Evolutionary conservation across 1,284 basidiomycete species (phyloP).

Genomic region (Butyriboletus appendiculatus): DNA sequence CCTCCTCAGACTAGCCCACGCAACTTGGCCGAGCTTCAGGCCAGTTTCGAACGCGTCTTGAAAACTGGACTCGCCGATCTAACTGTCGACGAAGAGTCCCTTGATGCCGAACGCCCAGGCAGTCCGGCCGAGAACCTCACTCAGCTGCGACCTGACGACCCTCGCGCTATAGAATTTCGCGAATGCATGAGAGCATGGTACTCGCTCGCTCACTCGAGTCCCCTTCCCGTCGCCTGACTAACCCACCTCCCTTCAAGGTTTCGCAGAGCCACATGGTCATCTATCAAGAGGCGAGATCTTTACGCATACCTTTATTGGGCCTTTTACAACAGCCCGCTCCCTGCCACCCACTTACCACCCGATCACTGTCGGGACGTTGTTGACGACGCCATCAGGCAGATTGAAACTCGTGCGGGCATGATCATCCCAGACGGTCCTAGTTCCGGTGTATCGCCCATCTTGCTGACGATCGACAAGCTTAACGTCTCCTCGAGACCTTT

Average conservation of each 20-base stretch:
- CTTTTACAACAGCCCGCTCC: conserved; percentile 69
- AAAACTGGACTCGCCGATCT: conserved; percentile 56
- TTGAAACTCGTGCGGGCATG: conserved; percentile 76
- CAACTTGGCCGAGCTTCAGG: conserved; percentile 55
- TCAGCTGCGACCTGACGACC: conserved; percentile 61
- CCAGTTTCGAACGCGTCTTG: conserved; percentile 60
- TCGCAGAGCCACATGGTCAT: conserved; percentile 71
- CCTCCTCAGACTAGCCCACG: conserved; percentile 49
- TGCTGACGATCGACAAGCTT: conserved; percentile 81
- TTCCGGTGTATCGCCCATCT: conserved; percentile 56
- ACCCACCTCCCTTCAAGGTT: conserved; percentile 51
- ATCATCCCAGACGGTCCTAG: conserved; percentile 65
- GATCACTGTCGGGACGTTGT: conserved; percentile 50
- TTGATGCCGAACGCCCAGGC: conserved; percentile 51
- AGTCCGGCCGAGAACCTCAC: conserved; percentile 62
- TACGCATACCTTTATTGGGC: conserved; percentile 85
- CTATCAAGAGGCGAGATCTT: conserved; percentile 66
- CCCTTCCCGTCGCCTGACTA: not conserved
- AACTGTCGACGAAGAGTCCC: conserved; percentile 57
- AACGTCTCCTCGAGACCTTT: conserved; percentile 72
- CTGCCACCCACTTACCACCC: conserved; percentile 48
- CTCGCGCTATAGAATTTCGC: conserved; percentile 76
- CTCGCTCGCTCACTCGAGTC: conserved; percentile 1
- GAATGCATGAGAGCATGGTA: conserved; percentile 66
- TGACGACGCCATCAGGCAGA: conserved; percentile 56